A percentile compares a stretch with the other conserved stretches of the same genome.
These are phyloP conservation scores for Colletotrichum kahawae DNA, from an alignment of 2,329 filamentous ascomycete species.

Conservation along the genomic window DNA sequence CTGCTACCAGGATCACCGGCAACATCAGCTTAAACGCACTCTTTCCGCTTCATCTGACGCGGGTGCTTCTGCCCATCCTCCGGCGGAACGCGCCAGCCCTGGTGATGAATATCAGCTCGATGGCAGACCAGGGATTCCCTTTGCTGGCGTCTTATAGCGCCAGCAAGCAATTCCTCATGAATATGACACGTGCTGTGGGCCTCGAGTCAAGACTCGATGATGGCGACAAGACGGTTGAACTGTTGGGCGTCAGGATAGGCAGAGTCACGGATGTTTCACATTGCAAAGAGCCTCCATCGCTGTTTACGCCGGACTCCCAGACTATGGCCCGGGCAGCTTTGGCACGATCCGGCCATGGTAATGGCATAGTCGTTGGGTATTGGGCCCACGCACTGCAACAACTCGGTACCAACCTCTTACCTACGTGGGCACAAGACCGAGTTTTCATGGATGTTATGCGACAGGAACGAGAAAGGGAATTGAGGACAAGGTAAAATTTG, in stretches of 20 bases:
- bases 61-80: not conserved
- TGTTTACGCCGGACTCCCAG: not conserved
- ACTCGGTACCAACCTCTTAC: not conserved
- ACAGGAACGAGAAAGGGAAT: not conserved
- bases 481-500: not conserved
- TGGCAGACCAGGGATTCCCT: not conserved
- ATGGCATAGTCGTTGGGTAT: not conserved
- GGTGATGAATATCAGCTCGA: not conserved
- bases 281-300: not conserved
- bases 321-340: not conserved
- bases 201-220: not conserved
- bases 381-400: not conserved
- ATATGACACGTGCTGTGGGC: not conserved
- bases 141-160: not conserved
- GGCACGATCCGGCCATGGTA: not conserved
- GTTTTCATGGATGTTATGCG: not conserved
- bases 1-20: not conserved
- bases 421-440: not conserved
- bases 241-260: not conserved
- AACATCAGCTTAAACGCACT: not conserved
- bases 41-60: not conserved
- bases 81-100: not conserved
- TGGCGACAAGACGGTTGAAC: not conserved
- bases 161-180: not conserved
- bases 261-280: not conserved